A percentile compares a stretch with the other conserved stretches of the same genome.
Evolutionary conservation across 441 rosid species (phyloP).

Genomic region (Gossypium davidsonii): DNA sequence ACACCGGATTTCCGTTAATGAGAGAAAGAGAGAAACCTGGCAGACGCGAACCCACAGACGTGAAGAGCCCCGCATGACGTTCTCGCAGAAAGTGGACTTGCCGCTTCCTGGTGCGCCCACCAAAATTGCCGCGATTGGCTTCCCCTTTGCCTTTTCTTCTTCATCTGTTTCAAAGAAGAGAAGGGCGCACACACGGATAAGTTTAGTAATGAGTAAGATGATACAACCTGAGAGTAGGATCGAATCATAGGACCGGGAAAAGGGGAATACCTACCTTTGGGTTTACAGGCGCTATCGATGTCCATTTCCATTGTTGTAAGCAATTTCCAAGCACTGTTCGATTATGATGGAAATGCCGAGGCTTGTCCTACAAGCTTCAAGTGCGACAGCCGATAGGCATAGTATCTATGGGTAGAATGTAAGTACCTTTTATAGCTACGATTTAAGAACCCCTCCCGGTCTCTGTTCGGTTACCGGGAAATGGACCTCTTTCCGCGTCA

Average conservation of each 20-base stretch:
- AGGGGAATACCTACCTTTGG: slow-evolving; percentile 28
- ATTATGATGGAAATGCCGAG: neutral
- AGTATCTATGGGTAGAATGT: neutral
- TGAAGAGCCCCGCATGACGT: slow-evolving; percentile 42
- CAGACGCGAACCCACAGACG: slow-evolving; percentile 89
- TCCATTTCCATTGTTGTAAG: slow-evolving; percentile 32
- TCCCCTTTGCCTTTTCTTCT: slow-evolving; percentile 32
- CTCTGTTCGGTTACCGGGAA: neutral
- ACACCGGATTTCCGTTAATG: neutral
- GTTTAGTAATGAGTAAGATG: neutral
- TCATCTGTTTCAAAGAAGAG: neutral
- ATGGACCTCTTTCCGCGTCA: neutral
- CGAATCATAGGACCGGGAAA: neutral
- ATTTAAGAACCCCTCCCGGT: neutral
- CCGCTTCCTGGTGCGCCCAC: slow-evolving; percentile 94
- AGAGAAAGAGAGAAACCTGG: slow-evolving; percentile 44
- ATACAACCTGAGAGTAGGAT: neutral
- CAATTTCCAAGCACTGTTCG: neutral
- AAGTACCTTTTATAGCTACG: neutral
- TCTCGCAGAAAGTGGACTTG: slow-evolving; percentile 76
- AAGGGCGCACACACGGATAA: neutral
- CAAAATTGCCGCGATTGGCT: slow-evolving; percentile 38
- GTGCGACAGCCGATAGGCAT: neutral
- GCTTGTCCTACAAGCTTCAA: neutral
- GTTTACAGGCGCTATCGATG: slow-evolving; percentile 18